Conservation (phyloP, 1,284 basidiomycete species). For the Rugosomyces carneus region DNA sequence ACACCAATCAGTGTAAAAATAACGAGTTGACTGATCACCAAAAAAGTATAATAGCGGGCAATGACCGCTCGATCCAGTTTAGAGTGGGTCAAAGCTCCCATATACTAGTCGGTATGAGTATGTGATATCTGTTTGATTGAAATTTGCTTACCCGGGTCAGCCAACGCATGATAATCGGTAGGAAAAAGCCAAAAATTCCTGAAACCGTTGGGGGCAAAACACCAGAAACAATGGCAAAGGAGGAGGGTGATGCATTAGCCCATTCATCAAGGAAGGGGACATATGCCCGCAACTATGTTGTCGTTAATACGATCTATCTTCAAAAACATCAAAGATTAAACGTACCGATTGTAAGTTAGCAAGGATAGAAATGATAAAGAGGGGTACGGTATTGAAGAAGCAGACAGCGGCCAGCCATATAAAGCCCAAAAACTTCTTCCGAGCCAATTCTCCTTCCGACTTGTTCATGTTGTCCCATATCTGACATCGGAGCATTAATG, state of each 20-base stretch:
- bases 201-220: constrained; percentile 83
- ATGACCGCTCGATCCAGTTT: constrained; percentile 85
- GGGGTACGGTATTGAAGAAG: constrained; percentile 89
- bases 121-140: background rate
- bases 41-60: constrained; percentile 87
- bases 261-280: constrained; percentile 70
- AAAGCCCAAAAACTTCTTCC: constrained; percentile 72
- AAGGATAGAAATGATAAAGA: constrained; percentile 74
- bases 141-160: constrained; percentile 39
- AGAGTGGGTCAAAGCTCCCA: constrained; percentile 74
- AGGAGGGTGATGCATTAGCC: constrained; percentile 49
- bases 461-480: constrained; percentile 87
- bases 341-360: constrained; percentile 73
- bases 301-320: background rate
- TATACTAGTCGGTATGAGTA: constrained; percentile 47
- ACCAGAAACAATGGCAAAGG: constrained; percentile 80
- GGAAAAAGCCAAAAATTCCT: constrained; percentile 83
- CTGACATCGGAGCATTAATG: constrained; percentile 27
- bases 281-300: constrained; percentile 50
- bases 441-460: constrained; percentile 57
- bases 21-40: constrained; percentile 85
- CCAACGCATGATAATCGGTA: constrained; percentile 85
- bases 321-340: constrained; percentile 13
- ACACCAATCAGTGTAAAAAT: constrained; percentile 91
- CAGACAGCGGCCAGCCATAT: constrained; percentile 70